Conservation (phyloP, 2,329 filamentous ascomycete species). For the Colletotrichum chrysophilum region DNA sequence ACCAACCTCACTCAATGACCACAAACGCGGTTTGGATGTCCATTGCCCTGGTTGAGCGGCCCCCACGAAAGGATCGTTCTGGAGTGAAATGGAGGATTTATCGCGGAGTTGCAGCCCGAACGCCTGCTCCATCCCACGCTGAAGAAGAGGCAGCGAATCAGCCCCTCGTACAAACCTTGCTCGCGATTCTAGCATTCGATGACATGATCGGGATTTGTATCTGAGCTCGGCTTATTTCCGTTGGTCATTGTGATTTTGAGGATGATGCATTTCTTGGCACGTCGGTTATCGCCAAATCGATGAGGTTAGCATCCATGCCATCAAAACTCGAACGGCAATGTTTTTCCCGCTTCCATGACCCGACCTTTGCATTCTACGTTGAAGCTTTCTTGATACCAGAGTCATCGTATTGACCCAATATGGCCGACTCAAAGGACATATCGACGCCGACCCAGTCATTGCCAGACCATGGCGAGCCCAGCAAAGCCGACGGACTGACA, state of each 20-base stretch:
- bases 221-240: neutral
- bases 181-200: neutral
- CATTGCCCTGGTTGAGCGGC: neutral
- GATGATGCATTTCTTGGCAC: neutral
- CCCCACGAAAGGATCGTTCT: neutral
- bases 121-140: neutral
- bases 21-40: neutral
- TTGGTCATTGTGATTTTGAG: neutral
- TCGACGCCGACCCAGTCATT: neutral
- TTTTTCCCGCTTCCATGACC: neutral
- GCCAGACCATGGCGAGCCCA: neutral
- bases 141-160: neutral
- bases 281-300: neutral
- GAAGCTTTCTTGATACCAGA: neutral
- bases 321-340: neutral
- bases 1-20: neutral
- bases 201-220: neutral
- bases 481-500: constrained; percentile 10
- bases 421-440: neutral
- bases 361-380: neutral
- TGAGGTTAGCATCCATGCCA: neutral
- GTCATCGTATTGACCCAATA: neutral
- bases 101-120: neutral
- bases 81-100: neutral
- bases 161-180: neutral